Conservation (phyloP, 148 eudicot species). For the Vaccinium myrtillus region DNA sequence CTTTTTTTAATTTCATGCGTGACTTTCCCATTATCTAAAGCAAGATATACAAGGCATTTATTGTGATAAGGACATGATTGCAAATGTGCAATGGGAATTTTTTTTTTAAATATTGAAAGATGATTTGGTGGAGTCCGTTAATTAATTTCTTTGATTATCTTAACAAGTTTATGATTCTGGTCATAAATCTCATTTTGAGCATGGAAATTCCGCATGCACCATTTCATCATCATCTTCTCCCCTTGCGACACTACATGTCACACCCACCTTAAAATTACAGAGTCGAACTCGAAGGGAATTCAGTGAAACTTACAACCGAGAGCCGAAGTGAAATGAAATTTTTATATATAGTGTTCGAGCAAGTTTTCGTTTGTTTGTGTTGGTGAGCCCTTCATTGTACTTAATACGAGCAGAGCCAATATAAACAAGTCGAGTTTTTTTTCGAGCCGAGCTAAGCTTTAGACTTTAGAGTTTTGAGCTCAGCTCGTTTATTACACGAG, state of each 20-base stretch:
- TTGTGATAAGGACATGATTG: background rate
- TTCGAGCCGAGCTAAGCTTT: no score
- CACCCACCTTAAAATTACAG: background rate
- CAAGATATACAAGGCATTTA: background rate
- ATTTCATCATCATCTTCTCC: background rate
- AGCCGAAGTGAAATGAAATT: no score
- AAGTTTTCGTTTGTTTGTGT: no score
- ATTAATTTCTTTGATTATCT: background rate
- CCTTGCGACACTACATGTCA: background rate
- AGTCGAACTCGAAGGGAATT: background rate
- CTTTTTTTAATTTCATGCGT: background rate
- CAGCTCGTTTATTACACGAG: no score
- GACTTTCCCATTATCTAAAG: constrained; percentile 2
- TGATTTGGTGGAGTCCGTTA: background rate
- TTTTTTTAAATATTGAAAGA: background rate
- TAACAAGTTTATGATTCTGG: background rate
- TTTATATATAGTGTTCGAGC: no score
- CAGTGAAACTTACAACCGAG: no score
- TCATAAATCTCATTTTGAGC: background rate
- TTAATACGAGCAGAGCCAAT: no score
- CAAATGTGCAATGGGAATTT: background rate
- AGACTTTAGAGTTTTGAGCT: no score
- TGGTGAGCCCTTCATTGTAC: no score
- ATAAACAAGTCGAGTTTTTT: no score
- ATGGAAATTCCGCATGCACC: background rate